A percentile compares a stretch with the other conserved stretches of the same genome.
These are phyloP conservation scores for Emergomyces pasteurianus DNA, from an alignment of 2,329 filamentous ascomycete species.

Conservation along the genomic window DNA sequence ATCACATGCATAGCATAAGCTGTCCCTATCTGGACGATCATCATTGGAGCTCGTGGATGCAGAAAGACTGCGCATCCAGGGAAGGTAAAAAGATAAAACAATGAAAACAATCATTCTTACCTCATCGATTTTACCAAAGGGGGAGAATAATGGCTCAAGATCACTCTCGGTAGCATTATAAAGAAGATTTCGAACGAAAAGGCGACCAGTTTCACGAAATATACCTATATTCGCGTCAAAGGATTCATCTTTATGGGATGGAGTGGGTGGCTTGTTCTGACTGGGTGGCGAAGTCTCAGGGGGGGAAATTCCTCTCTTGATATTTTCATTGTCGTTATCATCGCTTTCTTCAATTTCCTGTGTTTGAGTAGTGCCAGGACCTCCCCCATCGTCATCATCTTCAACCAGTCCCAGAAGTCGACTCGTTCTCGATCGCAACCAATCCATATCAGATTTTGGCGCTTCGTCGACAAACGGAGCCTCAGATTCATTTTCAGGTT, in stretches of 20 bases:
- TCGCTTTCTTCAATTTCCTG: constrained; percentile 5
- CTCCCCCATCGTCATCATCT: constrained; percentile 38
- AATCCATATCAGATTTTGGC: constrained; percentile 63
- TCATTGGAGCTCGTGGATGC: constrained; percentile 43
- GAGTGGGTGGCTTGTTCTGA: constrained; percentile 13
- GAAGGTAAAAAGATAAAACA: not conserved
- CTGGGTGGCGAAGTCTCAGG: not conserved
- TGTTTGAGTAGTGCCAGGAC: constrained; percentile 8
- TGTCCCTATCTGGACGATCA: constrained; percentile 99
- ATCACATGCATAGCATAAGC: constrained; percentile 93
- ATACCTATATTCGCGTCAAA: constrained; percentile 42
- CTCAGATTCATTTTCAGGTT: constrained; percentile 11
- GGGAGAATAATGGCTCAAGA: constrained; percentile 55
- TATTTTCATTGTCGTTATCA: constrained; percentile 4
- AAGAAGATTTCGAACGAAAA: constrained; percentile 82
- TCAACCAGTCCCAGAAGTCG: constrained; percentile 74
- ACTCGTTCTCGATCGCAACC: constrained; percentile 81
- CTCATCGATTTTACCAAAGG: constrained; percentile 71
- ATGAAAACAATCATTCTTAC: constrained; percentile 45
- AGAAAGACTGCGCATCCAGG: constrained; percentile 11
- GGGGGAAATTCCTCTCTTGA: constrained; percentile 11
- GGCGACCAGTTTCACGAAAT: constrained; percentile 59
- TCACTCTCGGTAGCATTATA: constrained; percentile 71
- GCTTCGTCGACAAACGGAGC: constrained; percentile 17
- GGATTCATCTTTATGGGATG: constrained; percentile 23